Percentiles rank a stretch among this genome's conserved stretches.
phyloP scores from a whole-genome alignment of 2,329 filamentous ascomycete species.

The Aurifilum marmelostoma region DNA sequence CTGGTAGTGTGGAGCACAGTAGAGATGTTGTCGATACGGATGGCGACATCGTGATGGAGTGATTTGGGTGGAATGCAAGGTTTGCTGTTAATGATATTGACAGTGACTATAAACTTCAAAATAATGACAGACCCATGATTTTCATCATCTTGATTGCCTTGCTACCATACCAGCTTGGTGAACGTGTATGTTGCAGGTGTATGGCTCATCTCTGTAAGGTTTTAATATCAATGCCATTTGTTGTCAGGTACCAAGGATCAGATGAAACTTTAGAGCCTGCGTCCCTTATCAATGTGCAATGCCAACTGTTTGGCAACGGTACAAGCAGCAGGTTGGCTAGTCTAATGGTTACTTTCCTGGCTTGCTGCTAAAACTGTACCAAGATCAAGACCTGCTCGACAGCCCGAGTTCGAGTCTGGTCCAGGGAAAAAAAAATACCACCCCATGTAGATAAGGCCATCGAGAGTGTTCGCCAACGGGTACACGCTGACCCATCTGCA shows the following conservation, averaged over 20 bases:
- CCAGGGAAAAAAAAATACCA: neutral
- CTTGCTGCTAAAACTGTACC: neutral
- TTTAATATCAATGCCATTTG: neutral
- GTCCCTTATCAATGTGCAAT: neutral
- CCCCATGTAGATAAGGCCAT: slow-evolving; percentile 1
- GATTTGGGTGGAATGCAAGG: neutral
- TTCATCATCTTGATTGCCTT: neutral
- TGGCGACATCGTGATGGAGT: neutral
- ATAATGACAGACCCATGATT: neutral
- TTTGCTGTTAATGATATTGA: neutral
- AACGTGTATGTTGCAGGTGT: neutral
- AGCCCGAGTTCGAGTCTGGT: neutral
- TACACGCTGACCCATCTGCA: neutral
- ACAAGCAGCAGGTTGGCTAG: neutral
- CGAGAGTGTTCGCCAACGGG: slow-evolving; percentile 9
- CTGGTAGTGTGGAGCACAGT: neutral
- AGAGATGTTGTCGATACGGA: neutral
- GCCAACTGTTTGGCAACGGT: neutral
- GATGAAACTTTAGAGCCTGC: neutral
- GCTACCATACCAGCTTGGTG: neutral
- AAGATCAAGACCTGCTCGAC: neutral
- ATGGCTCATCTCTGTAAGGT: neutral
- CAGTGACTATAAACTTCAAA: neutral
- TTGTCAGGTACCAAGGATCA: neutral
- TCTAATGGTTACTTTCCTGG: slow-evolving; percentile 1